Evolutionary conservation across 2,329 filamentous ascomycete species (phyloP), one percentile per base, ranked within the genome.

Genomic region (Dothideomycetes sp.): DNA sequence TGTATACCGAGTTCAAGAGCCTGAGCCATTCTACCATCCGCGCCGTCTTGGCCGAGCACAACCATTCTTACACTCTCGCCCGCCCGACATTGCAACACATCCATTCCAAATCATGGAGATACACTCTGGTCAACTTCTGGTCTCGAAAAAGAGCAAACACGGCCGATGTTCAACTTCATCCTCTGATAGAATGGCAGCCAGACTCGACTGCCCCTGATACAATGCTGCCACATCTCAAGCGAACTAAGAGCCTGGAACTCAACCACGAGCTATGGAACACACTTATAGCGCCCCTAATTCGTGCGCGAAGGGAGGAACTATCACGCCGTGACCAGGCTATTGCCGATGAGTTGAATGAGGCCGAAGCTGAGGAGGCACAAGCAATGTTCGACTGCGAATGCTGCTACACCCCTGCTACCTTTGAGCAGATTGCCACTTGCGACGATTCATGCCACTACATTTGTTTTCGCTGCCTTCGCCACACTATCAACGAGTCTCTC

Each of bases 401-500:
- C 62, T 91, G 84, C 62, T 91, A 81, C 57, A 73, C 72, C 9
- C 73, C 80, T 8, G 73, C 70, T 11, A 65, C 80, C 0, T 85
- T 88, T 46, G 82, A 89, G 56, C 75, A 84, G 51, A 72, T 88
- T 42, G 77, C 81, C 0, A 72, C 75, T n/a, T 91, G 84, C 63
- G 73, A 74, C 53, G 60, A 68, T 22, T 69, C 73, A 3, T 78
- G 75, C 2, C 84, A 91, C 61, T 73, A 84, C 54, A 70, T 89
- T 40, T 91, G 84, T 62, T 80, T 88, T 60, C 75, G 75, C 34
- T 96, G 91, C 59, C 79, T 96, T 37, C 80, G 81, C 47, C 77
- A 82, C 47, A 81, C 87, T 9, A 73, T 89, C 43, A 82, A 81
- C 36, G 89, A 96, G 57, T 87, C 88, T 2, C 66, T 96, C 0